A percentile compares a stretch with the other conserved stretches of the same genome.
These are phyloP conservation scores for Daldinia vernicosa DNA, from an alignment of 495 filamentous ascomycete species.

Conservation along the genomic window DNA sequence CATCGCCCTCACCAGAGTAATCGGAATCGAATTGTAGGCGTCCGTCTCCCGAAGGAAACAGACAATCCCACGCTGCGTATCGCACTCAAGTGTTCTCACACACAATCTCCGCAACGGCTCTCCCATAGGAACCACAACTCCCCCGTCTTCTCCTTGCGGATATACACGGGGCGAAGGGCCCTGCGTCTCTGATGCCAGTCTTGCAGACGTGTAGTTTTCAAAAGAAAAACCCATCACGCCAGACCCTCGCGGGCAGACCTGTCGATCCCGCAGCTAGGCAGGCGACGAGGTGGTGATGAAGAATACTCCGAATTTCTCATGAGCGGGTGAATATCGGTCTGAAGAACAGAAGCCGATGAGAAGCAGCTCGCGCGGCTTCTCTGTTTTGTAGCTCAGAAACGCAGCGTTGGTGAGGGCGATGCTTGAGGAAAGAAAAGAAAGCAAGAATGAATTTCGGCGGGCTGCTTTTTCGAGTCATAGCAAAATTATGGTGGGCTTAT, in stretches of 20 bases:
- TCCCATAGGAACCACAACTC: slow-evolving; percentile 73
- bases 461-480: slow-evolving; percentile 45
- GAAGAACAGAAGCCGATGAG: slow-evolving; percentile 44
- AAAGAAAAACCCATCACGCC: slow-evolving; percentile 68
- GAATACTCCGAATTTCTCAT: slow-evolving; percentile 99
- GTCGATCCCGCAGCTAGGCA: slow-evolving; percentile 49
- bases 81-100: slow-evolving; percentile 95
- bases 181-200: slow-evolving; percentile 99
- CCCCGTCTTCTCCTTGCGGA: slow-evolving; percentile 51
- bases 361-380: slow-evolving; percentile 57
- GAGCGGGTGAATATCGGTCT: slow-evolving; percentile 66
- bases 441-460: slow-evolving; percentile 20
- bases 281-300: slow-evolving; percentile 66
- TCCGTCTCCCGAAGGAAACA: slow-evolving; percentile 57
- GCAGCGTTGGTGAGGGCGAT: slow-evolving; percentile 96
- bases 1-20: slow-evolving; percentile 55
- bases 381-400: slow-evolving; percentile 99
- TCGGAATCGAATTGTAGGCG: slow-evolving; percentile 92
- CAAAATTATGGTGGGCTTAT: slow-evolving; percentile 38
- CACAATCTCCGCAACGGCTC: slow-evolving; percentile 95
- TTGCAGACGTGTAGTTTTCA: slow-evolving; percentile 82
- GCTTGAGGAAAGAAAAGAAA: slow-evolving; percentile 66
- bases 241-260: slow-evolving; percentile 89
- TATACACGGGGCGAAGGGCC: slow-evolving; percentile 59
- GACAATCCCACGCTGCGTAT: slow-evolving; percentile 85